Conservation (phyloP, 2,329 filamentous ascomycete species). For the Alternaria infectoria region DNA sequence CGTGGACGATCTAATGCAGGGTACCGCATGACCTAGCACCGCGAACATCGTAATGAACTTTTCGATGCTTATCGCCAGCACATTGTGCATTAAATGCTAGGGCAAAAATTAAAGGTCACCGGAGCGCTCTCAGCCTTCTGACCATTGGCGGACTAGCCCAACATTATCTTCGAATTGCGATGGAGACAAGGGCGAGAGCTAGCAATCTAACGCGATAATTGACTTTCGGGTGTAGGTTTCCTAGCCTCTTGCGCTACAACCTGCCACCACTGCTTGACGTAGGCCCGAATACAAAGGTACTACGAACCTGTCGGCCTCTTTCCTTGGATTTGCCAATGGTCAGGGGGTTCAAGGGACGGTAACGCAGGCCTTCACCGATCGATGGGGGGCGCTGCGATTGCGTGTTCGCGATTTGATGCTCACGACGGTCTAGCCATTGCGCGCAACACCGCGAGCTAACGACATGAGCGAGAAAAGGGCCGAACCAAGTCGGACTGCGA, state of each 20-base stretch:
- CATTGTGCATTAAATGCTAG: neutral
- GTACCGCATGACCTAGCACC: slow-evolving; percentile 4
- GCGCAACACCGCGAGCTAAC: slow-evolving; percentile 1
- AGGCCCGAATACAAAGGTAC: neutral
- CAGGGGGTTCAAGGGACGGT: neutral
- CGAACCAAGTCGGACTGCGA: neutral
- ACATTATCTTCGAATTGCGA: neutral
- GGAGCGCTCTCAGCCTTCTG: neutral
- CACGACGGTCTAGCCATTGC: neutral
- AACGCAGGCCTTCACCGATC: slow-evolving; percentile 1
- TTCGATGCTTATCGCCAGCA: slow-evolving; percentile 1
- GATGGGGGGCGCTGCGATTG: neutral
- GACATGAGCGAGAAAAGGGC: neutral
- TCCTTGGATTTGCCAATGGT: neutral
- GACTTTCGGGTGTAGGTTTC: neutral
- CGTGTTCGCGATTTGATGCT: neutral
- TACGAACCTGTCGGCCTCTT: neutral
- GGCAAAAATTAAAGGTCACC: neutral
- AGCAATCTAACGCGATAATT: neutral
- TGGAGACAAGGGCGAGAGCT: neutral
- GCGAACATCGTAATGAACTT: neutral
- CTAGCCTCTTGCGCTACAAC: neutral
- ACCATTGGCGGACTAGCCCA: neutral
- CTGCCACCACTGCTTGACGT: neutral
- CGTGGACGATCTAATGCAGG: slow-evolving; percentile 16